Evolutionary conservation across 257 asterid species (phyloP).

Genomic region (Solanum medicagineum): DNA sequence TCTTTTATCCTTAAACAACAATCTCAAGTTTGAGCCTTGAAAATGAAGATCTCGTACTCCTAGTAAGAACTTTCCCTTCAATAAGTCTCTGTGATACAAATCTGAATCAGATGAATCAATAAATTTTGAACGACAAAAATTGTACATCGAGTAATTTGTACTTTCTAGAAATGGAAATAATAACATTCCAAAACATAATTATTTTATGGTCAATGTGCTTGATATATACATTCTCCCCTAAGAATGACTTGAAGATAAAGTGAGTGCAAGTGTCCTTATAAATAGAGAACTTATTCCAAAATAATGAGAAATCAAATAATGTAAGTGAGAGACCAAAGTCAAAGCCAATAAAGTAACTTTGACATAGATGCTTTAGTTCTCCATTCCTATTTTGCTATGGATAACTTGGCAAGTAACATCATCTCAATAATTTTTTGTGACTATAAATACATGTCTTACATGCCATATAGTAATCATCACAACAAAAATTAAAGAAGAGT

Average conservation of each 20-base stretch:
- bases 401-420: not conserved
- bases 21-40: not conserved
- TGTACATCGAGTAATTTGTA: not conserved
- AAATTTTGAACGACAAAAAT: not conserved
- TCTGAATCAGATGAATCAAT: rapidly evolving
- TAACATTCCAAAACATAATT: not conserved
- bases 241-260: not conserved
- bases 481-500: not conserved
- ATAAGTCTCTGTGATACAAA: not conserved
- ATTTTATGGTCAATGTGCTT: not conserved
- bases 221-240: not conserved
- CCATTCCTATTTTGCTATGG: not conserved
- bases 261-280: not conserved
- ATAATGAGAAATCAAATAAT: not conserved
- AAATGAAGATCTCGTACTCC: not conserved
- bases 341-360: not conserved
- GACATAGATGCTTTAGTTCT: not conserved
- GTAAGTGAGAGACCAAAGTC: not conserved
- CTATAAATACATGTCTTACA: not conserved
- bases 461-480: not conserved
- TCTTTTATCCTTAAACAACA: too few relatives aligned
- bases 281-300: not conserved
- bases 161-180: not conserved
- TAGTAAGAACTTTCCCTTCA: not conserved
- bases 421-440: not conserved